Percentiles rank a stretch among this genome's conserved stretches.
These are phyloP conservation scores for Calonectria pauciramosa DNA, from an alignment of 2,329 filamentous ascomycete genomes.

Conservation along the genomic window DNA sequence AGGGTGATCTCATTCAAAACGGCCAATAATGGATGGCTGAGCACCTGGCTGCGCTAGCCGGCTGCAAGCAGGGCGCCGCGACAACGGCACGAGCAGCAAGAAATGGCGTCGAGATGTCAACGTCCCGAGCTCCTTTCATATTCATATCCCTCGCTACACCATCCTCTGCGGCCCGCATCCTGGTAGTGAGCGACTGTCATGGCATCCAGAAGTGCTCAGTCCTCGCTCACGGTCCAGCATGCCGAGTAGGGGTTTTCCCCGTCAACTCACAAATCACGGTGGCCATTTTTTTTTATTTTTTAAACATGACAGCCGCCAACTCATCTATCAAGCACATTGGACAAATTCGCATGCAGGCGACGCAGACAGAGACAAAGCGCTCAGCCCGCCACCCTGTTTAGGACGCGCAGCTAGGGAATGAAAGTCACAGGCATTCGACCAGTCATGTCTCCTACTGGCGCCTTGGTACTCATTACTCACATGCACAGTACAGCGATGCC, in stretches of 20 bases:
- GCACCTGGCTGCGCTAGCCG: slow-evolving; percentile 34
- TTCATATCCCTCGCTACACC: slow-evolving; percentile 4
- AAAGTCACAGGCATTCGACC: slow-evolving; percentile 16
- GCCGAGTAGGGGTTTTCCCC: slow-evolving; percentile 31
- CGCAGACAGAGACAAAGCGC: slow-evolving; percentile 17
- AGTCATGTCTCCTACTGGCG: not conserved
- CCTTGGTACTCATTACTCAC: not conserved
- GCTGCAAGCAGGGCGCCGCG: slow-evolving; percentile 11
- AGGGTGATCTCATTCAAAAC: slow-evolving; percentile 35
- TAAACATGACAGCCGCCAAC: slow-evolving; percentile 5
- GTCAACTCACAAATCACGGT: slow-evolving; percentile 1
- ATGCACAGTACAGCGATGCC: not conserved
- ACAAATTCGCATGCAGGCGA: slow-evolving; percentile 20
- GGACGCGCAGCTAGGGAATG: slow-evolving; percentile 28
- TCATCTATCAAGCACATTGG: slow-evolving; percentile 5
- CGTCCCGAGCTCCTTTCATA: slow-evolving; percentile 8
- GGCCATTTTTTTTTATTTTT: not conserved
- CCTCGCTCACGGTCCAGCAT: slow-evolving; percentile 14
- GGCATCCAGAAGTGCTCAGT: slow-evolving; percentile 8
- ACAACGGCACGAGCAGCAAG: slow-evolving; percentile 4
- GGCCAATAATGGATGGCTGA: slow-evolving; percentile 41
- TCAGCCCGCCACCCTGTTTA: slow-evolving; percentile 32
- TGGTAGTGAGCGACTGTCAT: slow-evolving; percentile 9
- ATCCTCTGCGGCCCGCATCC: slow-evolving; percentile 5
- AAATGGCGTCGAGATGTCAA: slow-evolving; percentile 6